These are phyloP conservation scores for Arachnomyces sp. DNA, from an alignment of 2,329 filamentous ascomycete species.

Conservation along the genomic window DNA sequence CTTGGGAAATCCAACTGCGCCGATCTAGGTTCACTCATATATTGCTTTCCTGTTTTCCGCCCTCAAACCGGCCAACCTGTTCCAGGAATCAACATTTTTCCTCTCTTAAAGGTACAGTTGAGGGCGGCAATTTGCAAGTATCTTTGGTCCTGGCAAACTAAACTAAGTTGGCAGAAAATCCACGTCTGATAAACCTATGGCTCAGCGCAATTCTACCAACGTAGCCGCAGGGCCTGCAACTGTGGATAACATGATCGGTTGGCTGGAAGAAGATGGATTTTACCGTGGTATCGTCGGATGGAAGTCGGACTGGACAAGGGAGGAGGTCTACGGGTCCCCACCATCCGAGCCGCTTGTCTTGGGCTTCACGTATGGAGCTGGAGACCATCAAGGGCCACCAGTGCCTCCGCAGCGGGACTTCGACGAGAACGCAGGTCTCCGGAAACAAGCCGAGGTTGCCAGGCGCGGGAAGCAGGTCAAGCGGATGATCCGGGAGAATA, in stretches of 20 bases:
- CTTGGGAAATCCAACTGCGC: too few relatives aligned
- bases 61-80: too few relatives aligned
- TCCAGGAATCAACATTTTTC: too few relatives aligned
- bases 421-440: neutral
- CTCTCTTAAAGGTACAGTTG: too few relatives aligned
- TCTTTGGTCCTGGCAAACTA: too few relatives aligned
- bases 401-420: neutral
- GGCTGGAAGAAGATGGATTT: conserved; percentile 11
- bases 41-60: too few relatives aligned
- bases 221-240: neutral
- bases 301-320: conserved; percentile 3
- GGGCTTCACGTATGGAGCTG: too few relatives aligned
- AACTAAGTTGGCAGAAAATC: neutral
- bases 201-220: too few relatives aligned
- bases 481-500: conserved; percentile 8
- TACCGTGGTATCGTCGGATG: conserved; percentile 10
- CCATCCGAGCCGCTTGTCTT: too few relatives aligned
- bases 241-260: conserved; percentile 11
- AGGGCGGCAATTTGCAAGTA: too few relatives aligned
- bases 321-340: conserved; percentile 1
- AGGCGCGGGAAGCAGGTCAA: conserved; percentile 6
- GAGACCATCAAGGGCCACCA: neutral
- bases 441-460: neutral
- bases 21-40: too few relatives aligned
- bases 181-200: neutral